Base-by-base conservation (phyloP, 352 stramenopile genomes). In the Phytophthora colocasiae region DNA sequence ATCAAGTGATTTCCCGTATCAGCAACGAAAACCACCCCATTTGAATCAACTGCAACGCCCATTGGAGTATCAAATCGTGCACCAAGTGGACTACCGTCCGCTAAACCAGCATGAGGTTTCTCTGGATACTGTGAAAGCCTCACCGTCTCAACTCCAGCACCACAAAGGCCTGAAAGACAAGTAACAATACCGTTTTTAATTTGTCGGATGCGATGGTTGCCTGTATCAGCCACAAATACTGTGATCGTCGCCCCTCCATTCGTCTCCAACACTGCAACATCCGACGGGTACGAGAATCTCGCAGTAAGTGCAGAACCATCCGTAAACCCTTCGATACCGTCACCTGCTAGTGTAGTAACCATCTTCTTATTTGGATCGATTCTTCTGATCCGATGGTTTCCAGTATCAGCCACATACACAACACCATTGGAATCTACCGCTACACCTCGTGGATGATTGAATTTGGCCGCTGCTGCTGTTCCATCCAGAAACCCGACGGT, bases 1-100 rank as follows among this genome's bases (percentile, higher is more conserved):
- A 99, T 86, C 3, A 98, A 68, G 63, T 98, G 91, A 63, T 99
- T 99, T 34, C 98, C 95, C 7, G 93, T 98, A 64, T 99, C 97
- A 0, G 97, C 96, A 3, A 99, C 95, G 47, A 97, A 98, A 8
- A 98, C 80, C 47, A 90, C 49, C 26, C 95, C 95, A 32, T 87
- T 71, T 17, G 72, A 50, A 66, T 90, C 86, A 1, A 96, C 82
- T 6, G 83, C 81, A 2, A 99, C 81, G 19, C 96, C 96, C 69
- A 91, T 92, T 1, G 96, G 97, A 11, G 83, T 92, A 69, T 99
- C 91, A 54, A 99, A 99, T 24, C 93, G 80, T 2, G 97, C 83
- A 15, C 83, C 80, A 9, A 66, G 60, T 3, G 77, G 62, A 45
- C 80, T 69, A 1, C 96, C 96, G 73, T 99, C 96, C 2, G 91